Evolutionary conservation across 139 green algal genomes (phyloP).

Genomic region (Coelastrella sp.): DNA sequence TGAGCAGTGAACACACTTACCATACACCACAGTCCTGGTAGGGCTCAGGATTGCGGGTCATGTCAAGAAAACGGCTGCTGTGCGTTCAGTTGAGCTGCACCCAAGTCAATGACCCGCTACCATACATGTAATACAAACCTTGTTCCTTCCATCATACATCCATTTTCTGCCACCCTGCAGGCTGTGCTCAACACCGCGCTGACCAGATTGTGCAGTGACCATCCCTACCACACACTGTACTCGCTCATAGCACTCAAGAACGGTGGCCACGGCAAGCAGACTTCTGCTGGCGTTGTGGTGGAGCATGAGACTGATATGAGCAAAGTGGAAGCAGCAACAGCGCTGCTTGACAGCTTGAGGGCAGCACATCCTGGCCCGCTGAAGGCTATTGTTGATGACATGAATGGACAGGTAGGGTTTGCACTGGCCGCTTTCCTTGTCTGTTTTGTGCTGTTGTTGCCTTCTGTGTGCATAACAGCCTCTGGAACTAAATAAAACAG

Average conservation of each 20-base stretch:
- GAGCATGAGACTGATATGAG: neutral
- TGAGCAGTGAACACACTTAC: conserved; percentile 87
- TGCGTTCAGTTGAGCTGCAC: neutral
- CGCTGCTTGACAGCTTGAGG: neutral
- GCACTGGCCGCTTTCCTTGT: too few species aligned
- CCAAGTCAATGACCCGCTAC: neutral
- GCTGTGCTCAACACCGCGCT: conserved; percentile 63
- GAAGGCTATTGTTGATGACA: conserved; percentile 9
- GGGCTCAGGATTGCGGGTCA: conserved; percentile 69
- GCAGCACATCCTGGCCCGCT: neutral
- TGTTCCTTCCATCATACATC: too few species aligned
- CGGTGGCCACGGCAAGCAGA: conserved; percentile 37
- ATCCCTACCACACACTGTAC: conserved; percentile 91
- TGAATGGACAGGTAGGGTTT: neutral
- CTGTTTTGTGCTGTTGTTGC: too few species aligned
- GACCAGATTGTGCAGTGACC: conserved; percentile 75
- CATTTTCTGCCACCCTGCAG: neutral
- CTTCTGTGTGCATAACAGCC: too few species aligned
- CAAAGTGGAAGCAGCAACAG: conserved; percentile 21
- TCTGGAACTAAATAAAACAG: too few species aligned
- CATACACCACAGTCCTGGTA: conserved; percentile 85
- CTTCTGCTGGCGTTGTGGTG: neutral
- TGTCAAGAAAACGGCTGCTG: neutral
- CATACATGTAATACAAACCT: neutral
- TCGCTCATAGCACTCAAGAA: conserved; percentile 85